A percentile compares a stretch with the other conserved stretches of the same genome.
Evolutionary conservation across 2,329 filamentous ascomycete species (phyloP).

Genomic region (Leptographium procerum): DNA sequence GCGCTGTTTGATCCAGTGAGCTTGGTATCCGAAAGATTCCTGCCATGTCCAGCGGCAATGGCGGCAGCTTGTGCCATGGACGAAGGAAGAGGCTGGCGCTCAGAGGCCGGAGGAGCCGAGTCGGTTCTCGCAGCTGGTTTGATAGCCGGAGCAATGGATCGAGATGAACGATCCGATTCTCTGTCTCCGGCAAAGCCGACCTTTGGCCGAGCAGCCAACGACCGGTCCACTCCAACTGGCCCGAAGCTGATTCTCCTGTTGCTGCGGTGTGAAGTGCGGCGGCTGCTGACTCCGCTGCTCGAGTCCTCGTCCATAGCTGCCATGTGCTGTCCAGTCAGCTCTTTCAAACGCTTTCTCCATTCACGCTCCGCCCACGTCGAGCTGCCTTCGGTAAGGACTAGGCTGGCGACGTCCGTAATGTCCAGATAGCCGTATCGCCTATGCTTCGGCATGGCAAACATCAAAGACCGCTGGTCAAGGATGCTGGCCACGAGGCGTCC

Average conservation of each 20-base stretch:
- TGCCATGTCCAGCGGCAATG: constrained; percentile 25
- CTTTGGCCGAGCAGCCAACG: constrained; percentile 23
- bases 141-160: constrained; percentile 34
- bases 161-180: constrained; percentile 37
- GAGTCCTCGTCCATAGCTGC: constrained; percentile 44
- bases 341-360: constrained; percentile 83
- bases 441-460: constrained; percentile 95
- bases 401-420: constrained; percentile 66
- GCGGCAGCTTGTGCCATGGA: constrained; percentile 18
- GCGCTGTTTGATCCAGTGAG: constrained; percentile 8
- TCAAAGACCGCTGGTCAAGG: constrained; percentile 76
- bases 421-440: constrained; percentile 85
- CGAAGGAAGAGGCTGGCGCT: constrained; percentile 22
- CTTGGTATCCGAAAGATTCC: constrained; percentile 37
- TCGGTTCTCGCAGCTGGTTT: constrained; percentile 33
- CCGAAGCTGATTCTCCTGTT: constrained; percentile 46
- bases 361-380: constrained; percentile 71
- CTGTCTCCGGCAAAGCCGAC: constrained; percentile 45
- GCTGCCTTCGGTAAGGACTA: constrained; percentile 72
- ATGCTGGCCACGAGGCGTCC: constrained; percentile 78
- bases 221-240: constrained; percentile 16
- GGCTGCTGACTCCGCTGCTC: constrained; percentile 24
- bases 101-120: constrained; percentile 35
- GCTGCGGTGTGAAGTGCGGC: constrained; percentile 46
- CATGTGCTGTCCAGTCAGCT: constrained; percentile 73